Percentiles rank a stretch among this genome's conserved stretches.
Evolutionary conservation across 1,284 basidiomycete genomes (phyloP).

Genomic region (Microbotryomycetes sp.): DNA sequence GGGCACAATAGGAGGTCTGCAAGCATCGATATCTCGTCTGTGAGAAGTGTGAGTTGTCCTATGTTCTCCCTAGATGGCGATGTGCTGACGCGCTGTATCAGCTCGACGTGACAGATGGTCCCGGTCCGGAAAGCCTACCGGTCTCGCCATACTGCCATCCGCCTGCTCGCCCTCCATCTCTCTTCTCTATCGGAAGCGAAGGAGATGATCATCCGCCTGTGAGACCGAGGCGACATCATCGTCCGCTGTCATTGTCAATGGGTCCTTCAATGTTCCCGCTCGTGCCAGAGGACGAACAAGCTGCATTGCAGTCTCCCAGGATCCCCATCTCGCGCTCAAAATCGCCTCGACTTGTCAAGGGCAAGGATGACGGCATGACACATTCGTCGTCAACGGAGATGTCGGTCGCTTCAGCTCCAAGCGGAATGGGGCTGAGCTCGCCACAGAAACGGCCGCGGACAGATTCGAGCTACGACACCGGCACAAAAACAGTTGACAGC

Average conservation of each 20-base stretch:
- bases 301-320: neutral
- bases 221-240: conserved; percentile 18
- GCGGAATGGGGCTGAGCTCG: neutral
- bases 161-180: conserved; percentile 4
- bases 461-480: neutral
- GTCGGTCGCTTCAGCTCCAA: neutral
- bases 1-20: conserved; percentile 18
- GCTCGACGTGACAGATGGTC: neutral
- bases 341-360: neutral
- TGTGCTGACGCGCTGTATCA: too few species aligned
- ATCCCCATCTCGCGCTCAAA: neutral
- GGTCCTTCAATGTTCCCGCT: conserved; percentile 26
- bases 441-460: neutral
- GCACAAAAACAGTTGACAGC: neutral
- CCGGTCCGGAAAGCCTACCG: neutral
- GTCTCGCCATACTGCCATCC: conserved; percentile 6
- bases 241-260: conserved; percentile 26
- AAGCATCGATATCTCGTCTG: conserved; percentile 24
- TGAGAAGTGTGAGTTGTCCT: conserved; percentile 1
- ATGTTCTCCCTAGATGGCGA: too few species aligned
- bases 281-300: conserved; percentile 16
- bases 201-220: conserved; percentile 5
- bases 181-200: conserved; percentile 17
- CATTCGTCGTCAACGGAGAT: neutral
- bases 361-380: neutral